phyloP scores from a whole-genome alignment of 1,139 yeast species.

The Magnusiomyces sp. region DNA sequence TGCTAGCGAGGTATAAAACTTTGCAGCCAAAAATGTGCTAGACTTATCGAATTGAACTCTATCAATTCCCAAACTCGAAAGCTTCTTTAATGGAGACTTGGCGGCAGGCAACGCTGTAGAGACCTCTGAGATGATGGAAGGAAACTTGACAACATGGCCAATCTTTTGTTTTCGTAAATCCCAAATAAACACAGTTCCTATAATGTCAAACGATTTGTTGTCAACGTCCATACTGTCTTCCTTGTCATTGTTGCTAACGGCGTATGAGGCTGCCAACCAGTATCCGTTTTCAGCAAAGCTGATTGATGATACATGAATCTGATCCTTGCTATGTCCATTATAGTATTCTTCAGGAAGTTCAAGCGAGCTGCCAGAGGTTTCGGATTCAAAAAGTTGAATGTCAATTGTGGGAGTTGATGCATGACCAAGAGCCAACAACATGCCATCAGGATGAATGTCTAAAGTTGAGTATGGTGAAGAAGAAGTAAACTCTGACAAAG shows the following conservation, averaged over 20 bases:
- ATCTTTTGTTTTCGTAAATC: constrained; percentile 20
- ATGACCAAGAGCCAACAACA: constrained; percentile 43
- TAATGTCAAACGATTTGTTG: constrained; percentile 4
- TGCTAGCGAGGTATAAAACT: background rate
- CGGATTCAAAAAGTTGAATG: no score
- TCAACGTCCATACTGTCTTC: constrained; percentile 17
- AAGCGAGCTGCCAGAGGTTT: constrained; percentile 33
- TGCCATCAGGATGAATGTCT: constrained; percentile 58
- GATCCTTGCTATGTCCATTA: constrained; percentile 22
- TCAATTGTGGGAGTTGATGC: no score
- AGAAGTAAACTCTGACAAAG: background rate
- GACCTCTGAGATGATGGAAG: constrained; percentile 15
- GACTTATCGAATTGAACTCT: constrained; percentile 6
- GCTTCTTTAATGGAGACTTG: constrained; percentile 14
- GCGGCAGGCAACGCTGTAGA: constrained; percentile 8
- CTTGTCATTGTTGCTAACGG: constrained; percentile 12
- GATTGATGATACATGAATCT: constrained; percentile 33
- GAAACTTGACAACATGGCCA: constrained; percentile 19
- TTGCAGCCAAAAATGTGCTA: background rate
- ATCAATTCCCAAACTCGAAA: constrained; percentile 35
- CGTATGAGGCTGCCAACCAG: constrained; percentile 41
- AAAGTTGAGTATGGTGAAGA: constrained; percentile 6
- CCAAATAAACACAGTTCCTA: constrained; percentile 16
- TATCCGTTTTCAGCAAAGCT: constrained; percentile 63
- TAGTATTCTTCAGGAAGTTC: constrained; percentile 16